Base-by-base conservation (phyloP, 495 filamentous ascomycete genomes). In the Antarctomyces pellizariae region DNA sequence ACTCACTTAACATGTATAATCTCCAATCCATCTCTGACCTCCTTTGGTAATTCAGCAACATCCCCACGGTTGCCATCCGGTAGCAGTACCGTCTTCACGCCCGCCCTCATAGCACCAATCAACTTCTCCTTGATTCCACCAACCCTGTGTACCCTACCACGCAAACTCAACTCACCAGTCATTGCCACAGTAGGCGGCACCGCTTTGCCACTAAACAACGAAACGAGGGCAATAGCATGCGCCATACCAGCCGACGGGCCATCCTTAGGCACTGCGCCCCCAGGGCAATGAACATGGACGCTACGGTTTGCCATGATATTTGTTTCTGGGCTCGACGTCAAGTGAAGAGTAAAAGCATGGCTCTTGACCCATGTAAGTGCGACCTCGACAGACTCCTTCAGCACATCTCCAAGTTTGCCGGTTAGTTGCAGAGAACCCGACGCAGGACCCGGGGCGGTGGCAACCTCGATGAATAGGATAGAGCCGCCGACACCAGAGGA, bases 101-200 rank as follows among this genome's bases (percentile, higher is more conserved):
- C 86, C 11, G 86, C 89, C 34, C 83, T 68, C 36, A 83, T 50
- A 15, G 86, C 89, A 7, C 86, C 86, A 43, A 99, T 95, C 16
- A 95, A 56, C 47, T 99, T 99, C 65, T 99, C 86, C 57, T 93
- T 92, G 51, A 95, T 95, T 13, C 89, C 86, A 12, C 86, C 86
- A 30, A 90, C 83, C 6, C 79, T 75, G 53, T 56, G 63, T 27
- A 99, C 72, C 34, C 79, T 65, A 7, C 86, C 86, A 9, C 89
- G 62, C 17, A 99, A 62, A 35, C 73, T 75, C 21, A 95, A 67
- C 47, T 99, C 86, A 13, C 86, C 89, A 57, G 86, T 99, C 86
- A 99, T 99, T 24, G 86, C 86, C 40, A 95, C 67, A 15, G 75
- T 79, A 4, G 86, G 78, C 16, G 89, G 76, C 2, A 99, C 84